Evolutionary conservation across 768 basidiomycete species (phyloP).

Genomic region (Obba rivulosa): DNA sequence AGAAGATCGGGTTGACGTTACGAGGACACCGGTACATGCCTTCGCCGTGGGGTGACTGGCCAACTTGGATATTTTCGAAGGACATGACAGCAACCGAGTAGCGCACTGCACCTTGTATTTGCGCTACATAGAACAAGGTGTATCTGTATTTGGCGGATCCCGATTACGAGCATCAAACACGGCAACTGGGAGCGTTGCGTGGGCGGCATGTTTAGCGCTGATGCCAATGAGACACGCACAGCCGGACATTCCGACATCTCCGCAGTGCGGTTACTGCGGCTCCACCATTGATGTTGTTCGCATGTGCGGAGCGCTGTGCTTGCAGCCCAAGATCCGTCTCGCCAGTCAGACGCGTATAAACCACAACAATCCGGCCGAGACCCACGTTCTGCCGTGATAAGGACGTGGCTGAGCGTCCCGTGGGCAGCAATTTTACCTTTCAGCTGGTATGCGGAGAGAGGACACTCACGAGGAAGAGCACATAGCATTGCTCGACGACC

Average conservation of each 20-base stretch:
- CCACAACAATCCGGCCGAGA: neutral
- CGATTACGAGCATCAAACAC: neutral
- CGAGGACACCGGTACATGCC: constrained; percentile 8
- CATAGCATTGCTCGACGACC: neutral
- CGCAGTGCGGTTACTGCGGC: too few relatives aligned
- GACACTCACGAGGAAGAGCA: neutral
- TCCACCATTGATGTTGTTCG: too few relatives aligned
- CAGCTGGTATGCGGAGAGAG: neutral
- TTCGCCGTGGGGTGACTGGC: constrained; percentile 16
- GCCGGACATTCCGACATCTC: too few relatives aligned
- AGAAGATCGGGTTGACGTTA: constrained; percentile 12
- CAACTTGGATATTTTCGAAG: constrained; percentile 11
- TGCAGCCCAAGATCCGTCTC: neutral
- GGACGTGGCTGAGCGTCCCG: neutral
- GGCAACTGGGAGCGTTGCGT: too few relatives aligned
- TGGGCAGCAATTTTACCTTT: too few relatives aligned
- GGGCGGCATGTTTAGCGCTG: neutral
- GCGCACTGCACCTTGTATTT: neutral
- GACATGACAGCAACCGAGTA: neutral
- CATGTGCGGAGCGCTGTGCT: too few relatives aligned
- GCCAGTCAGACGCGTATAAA: neutral
- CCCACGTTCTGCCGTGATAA: neutral
- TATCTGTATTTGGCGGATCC: neutral
- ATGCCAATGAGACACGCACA: too few relatives aligned
- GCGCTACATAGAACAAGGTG: neutral